Evolutionary conservation across 139 green algal genomes (phyloP), one percentile per base, ranked within the genome.

Genomic region (Tetratostichococcus sp.): DNA sequence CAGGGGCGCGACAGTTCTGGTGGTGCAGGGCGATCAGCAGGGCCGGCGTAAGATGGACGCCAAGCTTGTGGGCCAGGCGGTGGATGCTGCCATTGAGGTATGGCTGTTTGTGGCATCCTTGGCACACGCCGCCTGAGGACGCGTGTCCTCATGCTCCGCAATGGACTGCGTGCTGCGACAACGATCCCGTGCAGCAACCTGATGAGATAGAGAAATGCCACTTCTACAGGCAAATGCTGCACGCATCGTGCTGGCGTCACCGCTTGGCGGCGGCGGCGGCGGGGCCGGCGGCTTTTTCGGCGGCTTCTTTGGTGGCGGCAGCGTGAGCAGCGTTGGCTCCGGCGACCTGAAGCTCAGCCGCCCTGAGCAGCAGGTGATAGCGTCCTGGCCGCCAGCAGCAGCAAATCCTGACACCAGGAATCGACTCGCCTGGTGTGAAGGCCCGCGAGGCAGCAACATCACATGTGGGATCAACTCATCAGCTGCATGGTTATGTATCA

Each of bases 221-320:
- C n/a, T 50, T 11, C 39, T 50, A 11, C 39, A 50, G 1, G 67
- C 30, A 25, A 43, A 33, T 28, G 76, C 70, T 1, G 1, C 57
- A 25, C 76, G 67, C 22, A 74, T 81, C 35, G 72, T 81, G 39
- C 76, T 81, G 65, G 65, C 76, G 2, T 50, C 76, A 25, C 71
- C 76, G 0, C 30, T 57, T 4, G 76, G 70, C 16, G 42, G n/a
- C 30, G 65, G 39, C 22, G 70, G 70, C n/a, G 70, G 59, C 22
- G 70, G 70, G 8, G 70, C 50, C 11, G 50, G 65, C 4, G 32
- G 42, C 14, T 26, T 81, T n/a, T 39, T 71, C 32, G 70, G 42
- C 26, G 23, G 39, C 25, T 71, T 81, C 0, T 71, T 71, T 72
- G 62, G 59, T 1, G 76, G 76, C 8, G 76, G 76, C 26, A 70